Conservation (phyloP, 140 eudicot genomes). For the Bidens hawaiensis region DNA sequence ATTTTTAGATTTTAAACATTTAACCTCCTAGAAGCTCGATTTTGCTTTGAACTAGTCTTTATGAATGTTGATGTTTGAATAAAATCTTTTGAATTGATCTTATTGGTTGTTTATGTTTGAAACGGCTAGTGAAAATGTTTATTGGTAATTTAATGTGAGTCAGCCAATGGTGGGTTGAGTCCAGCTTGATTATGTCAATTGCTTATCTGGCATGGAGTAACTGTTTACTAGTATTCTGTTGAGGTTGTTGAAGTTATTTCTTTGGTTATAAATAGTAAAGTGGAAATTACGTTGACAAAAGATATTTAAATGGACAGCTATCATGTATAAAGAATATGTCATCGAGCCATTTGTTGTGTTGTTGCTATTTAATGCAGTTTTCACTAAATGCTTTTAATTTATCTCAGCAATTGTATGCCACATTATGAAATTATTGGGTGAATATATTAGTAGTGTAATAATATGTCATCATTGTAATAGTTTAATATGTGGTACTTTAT, state of each 20-base stretch:
- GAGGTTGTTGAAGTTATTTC: not conserved
- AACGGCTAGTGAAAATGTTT: not conserved
- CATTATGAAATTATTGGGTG: not conserved
- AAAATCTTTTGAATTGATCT: not conserved
- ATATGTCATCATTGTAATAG: not conserved
- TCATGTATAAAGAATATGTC: conserved; percentile 9
- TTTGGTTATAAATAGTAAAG: not conserved
- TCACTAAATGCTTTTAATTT: not conserved
- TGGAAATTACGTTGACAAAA: not conserved
- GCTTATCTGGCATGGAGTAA: conserved; percentile 1
- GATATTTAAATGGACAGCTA: conserved; percentile 3
- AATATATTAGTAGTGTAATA: not conserved
- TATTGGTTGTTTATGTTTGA: not conserved
- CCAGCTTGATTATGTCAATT: conserved; percentile 1
- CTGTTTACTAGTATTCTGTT: not conserved
- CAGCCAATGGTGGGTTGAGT: not conserved
- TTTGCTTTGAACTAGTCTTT: conserved; percentile 2
- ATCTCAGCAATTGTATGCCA: not conserved
- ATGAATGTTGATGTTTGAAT: conserved; percentile 9
- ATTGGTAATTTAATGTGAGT: not conserved
- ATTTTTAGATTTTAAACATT: conserved; percentile 1
- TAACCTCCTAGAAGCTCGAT: conserved; percentile 6
- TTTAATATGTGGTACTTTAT: not conserved
- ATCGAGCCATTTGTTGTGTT: not conserved
- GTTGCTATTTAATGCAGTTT: conserved; percentile 4